Evolutionary conservation across 768 basidiomycete species (phyloP), one percentile per base, ranked within the genome.

Genomic region (Imleria badia): DNA sequence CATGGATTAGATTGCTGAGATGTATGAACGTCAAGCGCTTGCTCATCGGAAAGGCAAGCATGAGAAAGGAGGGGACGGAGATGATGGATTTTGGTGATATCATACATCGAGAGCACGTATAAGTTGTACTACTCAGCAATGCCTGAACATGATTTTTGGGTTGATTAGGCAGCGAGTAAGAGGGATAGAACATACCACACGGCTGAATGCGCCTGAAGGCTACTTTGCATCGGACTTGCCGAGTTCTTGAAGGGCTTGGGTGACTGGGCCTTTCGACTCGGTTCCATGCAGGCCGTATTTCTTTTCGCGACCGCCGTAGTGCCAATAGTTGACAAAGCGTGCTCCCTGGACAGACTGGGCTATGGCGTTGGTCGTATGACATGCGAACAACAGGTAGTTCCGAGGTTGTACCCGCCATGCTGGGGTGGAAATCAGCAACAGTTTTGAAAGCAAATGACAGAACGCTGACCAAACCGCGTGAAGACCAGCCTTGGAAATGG

Each of bases 391-490:
- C 53, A 98, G 81, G 76, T 98, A 97, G 72, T 98, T 98, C 61
- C 96, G 86, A 9, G 96, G 96, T 61, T 94, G 86, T 39, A 98
- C 95, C 56, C 84, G 83, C 95, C 95, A 98, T 52, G 95, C 95
- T 94, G 12, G 5, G 38, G 51, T 39, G 41, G 17, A 19, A 29
- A 47, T 63, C 49, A 66, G 52, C 33, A 39, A 47, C 13, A 14
- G 13, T 34, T 22, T 6, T 14, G n/a, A 17, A 30, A 4, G 35
- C 3, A 20, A 2, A 31, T 26, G 41, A 35, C 12, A 35, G 39
- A 42, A 44, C 30, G 41, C 56, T 56, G 49, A 93, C 93, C 93
- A 64, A 95, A 95, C 17, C 95, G 91, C 89, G 94, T 95, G 78
- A 98, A 98, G 57, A 97, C 92, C 75, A 83, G 55, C 26, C 84